Base-by-base conservation (phyloP, 768 basidiomycete genomes). In the Boletus coccyginus region DNA sequence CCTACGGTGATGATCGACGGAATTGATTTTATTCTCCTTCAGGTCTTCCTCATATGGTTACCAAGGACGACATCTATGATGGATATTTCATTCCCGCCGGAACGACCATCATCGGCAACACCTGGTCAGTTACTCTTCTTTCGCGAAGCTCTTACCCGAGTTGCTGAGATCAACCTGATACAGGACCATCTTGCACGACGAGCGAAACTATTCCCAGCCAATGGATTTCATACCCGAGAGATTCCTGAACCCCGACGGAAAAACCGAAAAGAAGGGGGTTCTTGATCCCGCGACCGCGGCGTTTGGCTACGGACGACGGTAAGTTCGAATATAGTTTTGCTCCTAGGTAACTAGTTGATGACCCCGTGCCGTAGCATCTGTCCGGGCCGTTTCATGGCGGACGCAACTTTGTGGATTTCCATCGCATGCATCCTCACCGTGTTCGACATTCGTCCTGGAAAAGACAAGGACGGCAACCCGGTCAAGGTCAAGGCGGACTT, bases 41-140 rank as follows among this genome's bases (percentile, higher is more conserved):
- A 69, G 68, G 68, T 50, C 65, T 71, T 50, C 71, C 70, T 36
- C 70, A 71, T 42, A 71, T 68, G 61, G 70, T 66, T 50, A 72
- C 70, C 50, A 64, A 62, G 43, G 69, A 71, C 41, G 71, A 73
- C 55, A 46, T 49, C 36, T 73, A 71, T 43, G 45, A 66, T 21
- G 70, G 66, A 36, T 71, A 69, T 50, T 68, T 70, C 52, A 71
- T 71, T 40, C 70, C 70, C n/a, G 70, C 66, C 5, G 70, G 70
- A 14, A 74, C 85, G 1, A 79, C 77, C 10, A 77, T 87, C 17
- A 78, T 84, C 31, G 83, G 82, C 1, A 87, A 85, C 59, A 77
- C 81, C 19, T 86, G 85, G 84, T 78, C 16, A 58, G 65, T 35
- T 35, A 2, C n/a, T 9, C 1, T 55, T 43, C n/a, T 13, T 39